Conservation (phyloP, 805 yeast species). For the Geotrichum ghanense region DNA sequence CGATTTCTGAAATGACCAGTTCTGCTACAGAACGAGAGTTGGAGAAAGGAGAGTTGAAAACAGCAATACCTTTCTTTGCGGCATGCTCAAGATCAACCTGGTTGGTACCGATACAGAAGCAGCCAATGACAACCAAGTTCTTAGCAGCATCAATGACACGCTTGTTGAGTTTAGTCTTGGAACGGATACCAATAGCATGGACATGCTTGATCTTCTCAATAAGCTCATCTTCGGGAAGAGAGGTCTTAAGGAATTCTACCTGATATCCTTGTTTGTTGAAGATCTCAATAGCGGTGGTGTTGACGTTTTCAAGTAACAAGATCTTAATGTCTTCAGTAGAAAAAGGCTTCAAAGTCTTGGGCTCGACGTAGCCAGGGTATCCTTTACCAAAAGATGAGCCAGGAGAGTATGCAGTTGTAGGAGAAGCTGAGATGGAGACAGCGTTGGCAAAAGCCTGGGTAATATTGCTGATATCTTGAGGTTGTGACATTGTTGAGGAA, state of each 20-base stretch:
- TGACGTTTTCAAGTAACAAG: constrained; percentile 83
- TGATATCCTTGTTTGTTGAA: constrained; percentile 89
- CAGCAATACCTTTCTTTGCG: constrained; percentile 87
- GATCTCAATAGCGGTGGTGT: constrained; percentile 80
- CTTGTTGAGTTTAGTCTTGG: constrained; percentile 82
- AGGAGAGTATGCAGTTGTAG: constrained; percentile 11
- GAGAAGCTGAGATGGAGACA: constrained; percentile 15
- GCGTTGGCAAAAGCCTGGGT: constrained; percentile 11
- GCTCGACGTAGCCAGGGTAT: constrained; percentile 5
- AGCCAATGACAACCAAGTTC: constrained; percentile 83
- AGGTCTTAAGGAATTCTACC: constrained; percentile 84
- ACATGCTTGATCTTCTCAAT: constrained; percentile 88
- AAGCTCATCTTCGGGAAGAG: constrained; percentile 84
- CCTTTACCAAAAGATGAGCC: constrained; percentile 6
- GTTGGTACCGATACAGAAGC: constrained; percentile 98
- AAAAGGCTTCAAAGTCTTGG: constrained; percentile 76
- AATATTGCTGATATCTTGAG: constrained; percentile 19
- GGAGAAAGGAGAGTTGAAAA: constrained; percentile 96
- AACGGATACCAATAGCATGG: constrained; percentile 96
- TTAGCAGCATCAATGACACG: constrained; percentile 75
- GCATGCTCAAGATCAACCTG: constrained; percentile 92
- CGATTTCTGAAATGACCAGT: constrained; percentile 89
- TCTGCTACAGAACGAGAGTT: constrained; percentile 98
- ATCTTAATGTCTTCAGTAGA: constrained; percentile 92
- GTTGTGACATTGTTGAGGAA: constrained; percentile 19